Evolutionary conservation across 139 green algal species (phyloP).

Genomic region (Spirogloea muscicola): DNA sequence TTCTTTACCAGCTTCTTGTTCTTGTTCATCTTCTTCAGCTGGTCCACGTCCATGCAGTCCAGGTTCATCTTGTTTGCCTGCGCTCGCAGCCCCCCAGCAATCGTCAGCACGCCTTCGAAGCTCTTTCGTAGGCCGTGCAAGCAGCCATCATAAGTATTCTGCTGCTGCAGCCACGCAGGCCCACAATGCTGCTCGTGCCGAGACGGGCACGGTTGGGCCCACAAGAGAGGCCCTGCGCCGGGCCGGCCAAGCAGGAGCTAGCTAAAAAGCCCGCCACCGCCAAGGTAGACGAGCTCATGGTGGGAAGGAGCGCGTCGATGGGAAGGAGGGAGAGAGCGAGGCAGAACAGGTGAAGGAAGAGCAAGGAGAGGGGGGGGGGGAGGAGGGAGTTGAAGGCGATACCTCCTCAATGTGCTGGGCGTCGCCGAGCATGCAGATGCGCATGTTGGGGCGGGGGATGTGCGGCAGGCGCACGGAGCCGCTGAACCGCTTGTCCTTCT

Average conservation of each 20-base stretch:
- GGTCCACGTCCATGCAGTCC: constrained; percentile 89
- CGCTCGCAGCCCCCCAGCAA: no score
- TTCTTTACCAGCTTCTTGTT: constrained; percentile 99
- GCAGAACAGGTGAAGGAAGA: not conserved
- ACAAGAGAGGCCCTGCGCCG: no score
- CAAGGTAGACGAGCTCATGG: not conserved
- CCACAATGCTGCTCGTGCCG: no score
- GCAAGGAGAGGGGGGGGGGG: not conserved
- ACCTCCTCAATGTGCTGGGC: constrained; percentile 75
- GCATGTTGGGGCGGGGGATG: constrained; percentile 86
- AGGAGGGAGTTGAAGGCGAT: not conserved
- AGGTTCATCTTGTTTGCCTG: constrained; percentile 73
- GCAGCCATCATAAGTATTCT: no score
- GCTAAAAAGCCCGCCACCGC: no score
- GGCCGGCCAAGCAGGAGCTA: no score
- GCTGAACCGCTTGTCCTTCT: constrained; percentile 99
- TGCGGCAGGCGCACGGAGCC: constrained; percentile 95
- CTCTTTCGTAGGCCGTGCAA: no score
- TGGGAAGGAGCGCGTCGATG: not conserved
- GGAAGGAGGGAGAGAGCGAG: not conserved
- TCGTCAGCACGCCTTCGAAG: no score
- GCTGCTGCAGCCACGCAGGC: no score
- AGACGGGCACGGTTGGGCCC: no score
- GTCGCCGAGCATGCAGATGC: constrained; percentile 95
- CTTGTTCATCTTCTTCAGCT: constrained; percentile 99